phyloP scores from a whole-genome alignment of 805 yeast genomes.

The Kluyveromyces siamensis region DNA sequence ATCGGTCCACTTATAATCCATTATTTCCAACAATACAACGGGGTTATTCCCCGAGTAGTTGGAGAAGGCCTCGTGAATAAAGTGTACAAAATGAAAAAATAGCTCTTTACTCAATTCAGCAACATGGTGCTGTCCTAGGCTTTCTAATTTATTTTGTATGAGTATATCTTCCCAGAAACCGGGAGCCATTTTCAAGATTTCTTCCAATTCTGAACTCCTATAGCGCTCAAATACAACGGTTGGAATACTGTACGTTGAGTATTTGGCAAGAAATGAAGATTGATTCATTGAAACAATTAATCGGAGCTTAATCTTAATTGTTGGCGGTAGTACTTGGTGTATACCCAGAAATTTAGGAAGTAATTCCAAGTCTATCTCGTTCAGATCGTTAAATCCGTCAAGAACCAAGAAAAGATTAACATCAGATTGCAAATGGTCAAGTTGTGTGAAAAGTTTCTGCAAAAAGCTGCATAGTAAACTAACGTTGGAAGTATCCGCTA shows the following conservation, averaged over 20 bases:
- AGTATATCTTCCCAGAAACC: slow-evolving; percentile 10
- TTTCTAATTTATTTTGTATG: slow-evolving; percentile 6
- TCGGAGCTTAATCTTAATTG: slow-evolving; percentile 16
- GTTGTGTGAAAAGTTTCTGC: slow-evolving; percentile 9
- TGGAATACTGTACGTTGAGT: slow-evolving; percentile 21
- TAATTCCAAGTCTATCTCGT: slow-evolving; percentile 24
- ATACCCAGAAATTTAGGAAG: slow-evolving; percentile 19
- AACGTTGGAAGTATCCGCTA: slow-evolving; percentile 24
- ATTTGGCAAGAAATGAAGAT: slow-evolving; percentile 16
- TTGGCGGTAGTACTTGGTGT: slow-evolving; percentile 16
- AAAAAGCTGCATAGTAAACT: slow-evolving; percentile 19
- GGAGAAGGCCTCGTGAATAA: slow-evolving; percentile 24
- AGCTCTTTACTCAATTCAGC: slow-evolving; percentile 7
- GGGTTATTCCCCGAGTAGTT: slow-evolving; percentile 27
- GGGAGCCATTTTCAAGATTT: slow-evolving; percentile 14
- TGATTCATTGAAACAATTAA: slow-evolving; percentile 20
- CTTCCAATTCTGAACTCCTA: slow-evolving; percentile 14
- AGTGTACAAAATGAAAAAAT: slow-evolving; percentile 16
- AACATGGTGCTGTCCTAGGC: slow-evolving; percentile 6
- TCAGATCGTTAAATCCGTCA: slow-evolving; percentile 27
- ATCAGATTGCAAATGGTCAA: slow-evolving; percentile 4
- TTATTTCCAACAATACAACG: slow-evolving; percentile 18
- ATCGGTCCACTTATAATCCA: slow-evolving; percentile 24
- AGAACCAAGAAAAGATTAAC: slow-evolving; percentile 15
- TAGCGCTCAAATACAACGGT: slow-evolving; percentile 25